These are phyloP conservation scores for Penicillium glabrum DNA, from an alignment of 2,329 filamentous ascomycete species.

Conservation along the genomic window DNA sequence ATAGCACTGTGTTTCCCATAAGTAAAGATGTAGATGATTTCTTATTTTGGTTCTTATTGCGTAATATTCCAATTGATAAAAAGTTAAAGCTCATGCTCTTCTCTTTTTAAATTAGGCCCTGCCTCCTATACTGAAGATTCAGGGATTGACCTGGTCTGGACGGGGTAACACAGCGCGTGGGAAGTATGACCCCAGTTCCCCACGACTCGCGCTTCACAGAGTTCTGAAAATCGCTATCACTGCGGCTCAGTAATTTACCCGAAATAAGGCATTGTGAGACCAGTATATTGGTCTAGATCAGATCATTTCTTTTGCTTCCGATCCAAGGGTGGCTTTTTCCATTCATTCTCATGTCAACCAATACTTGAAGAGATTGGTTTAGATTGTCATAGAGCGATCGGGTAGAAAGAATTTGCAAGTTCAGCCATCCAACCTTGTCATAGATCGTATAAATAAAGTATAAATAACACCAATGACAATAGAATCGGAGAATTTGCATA, in stretches of 20 bases:
- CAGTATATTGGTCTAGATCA: not conserved
- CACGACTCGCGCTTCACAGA: constrained; percentile 17
- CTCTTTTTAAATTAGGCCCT: not conserved
- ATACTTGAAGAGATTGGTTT: not conserved
- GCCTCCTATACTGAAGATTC: not conserved
- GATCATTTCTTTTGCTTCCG: not conserved
- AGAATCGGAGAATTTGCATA: not conserved
- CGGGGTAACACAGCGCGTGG: constrained; percentile 16
- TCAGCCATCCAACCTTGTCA: not conserved
- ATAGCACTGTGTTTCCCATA: not conserved
- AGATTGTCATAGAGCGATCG: not conserved
- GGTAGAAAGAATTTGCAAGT: not conserved
- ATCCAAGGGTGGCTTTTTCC: not conserved
- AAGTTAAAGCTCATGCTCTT: not conserved
- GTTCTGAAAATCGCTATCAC: constrained; percentile 11
- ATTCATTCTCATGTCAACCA: not conserved
- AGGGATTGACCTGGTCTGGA: constrained; percentile 3
- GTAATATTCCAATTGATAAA: not conserved
- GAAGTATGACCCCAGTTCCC: constrained; percentile 19
- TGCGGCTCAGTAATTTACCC: not conserved
- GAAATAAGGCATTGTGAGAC: constrained; percentile 2
- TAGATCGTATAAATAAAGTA: not conserved
- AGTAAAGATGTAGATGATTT: not conserved
- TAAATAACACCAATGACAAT: not conserved
- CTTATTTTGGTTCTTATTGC: not conserved